Conservation (phyloP, 1,284 basidiomycete species). For the Heimioporus retisporus region DNA sequence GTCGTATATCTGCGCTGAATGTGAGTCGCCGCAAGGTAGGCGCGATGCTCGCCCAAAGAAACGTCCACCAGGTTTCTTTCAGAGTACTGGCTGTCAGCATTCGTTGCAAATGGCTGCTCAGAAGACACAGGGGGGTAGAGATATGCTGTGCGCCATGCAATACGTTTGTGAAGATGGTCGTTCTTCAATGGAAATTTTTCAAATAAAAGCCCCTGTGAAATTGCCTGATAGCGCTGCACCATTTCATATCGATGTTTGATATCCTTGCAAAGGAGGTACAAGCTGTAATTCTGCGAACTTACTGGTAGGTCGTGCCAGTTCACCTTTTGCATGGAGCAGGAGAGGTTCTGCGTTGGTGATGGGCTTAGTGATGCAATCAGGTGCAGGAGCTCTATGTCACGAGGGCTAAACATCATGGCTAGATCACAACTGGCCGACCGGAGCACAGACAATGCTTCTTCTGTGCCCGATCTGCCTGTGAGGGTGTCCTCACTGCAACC, state of each 20-base stretch:
- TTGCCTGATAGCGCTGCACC: conserved; percentile 16
- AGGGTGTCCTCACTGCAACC: conserved; percentile 55
- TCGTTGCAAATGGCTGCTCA: not conserved
- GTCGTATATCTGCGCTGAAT: too few relatives aligned
- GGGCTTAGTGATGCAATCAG: conserved; percentile 51
- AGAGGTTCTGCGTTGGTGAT: conserved; percentile 50
- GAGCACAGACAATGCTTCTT: conserved; percentile 55
- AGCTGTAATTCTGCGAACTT: conserved; percentile 45
- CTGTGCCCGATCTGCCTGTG: conserved; percentile 55
- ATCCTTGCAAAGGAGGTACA: conserved; percentile 33
- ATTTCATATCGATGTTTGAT: conserved; percentile 45
- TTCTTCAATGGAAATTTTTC: conserved; percentile 15
- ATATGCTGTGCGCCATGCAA: conserved; percentile 18
- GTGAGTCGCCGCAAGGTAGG: too few relatives aligned
- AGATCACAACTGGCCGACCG: conserved; percentile 50
- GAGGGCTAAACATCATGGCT: conserved; percentile 46
- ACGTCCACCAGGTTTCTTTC: too few relatives aligned
- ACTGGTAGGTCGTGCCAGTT: conserved; percentile 31
- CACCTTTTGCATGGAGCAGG: conserved; percentile 51
- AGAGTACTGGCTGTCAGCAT: too few relatives aligned
- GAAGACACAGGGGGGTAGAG: conserved; percentile 24
- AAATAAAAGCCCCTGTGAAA: not conserved
- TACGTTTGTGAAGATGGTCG: conserved; percentile 27
- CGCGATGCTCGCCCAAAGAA: too few relatives aligned
- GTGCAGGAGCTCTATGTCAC: conserved; percentile 44